phyloP scores from a whole-genome alignment of 805 yeast species.

The Monosporozyma aquatica region DNA sequence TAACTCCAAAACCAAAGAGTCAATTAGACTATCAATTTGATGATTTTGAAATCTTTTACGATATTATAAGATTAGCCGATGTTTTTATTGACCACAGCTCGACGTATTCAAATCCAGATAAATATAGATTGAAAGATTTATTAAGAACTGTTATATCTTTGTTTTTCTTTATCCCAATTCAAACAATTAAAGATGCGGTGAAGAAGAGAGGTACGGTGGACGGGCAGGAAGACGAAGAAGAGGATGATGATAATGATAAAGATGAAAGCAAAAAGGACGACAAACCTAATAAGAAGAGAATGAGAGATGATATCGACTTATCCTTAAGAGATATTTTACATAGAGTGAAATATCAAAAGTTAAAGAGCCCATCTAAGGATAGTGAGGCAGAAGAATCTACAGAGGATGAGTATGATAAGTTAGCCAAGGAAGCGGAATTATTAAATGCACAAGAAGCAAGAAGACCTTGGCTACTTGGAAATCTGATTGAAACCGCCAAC shows the following conservation, averaged over 20 bases:
- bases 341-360: conserved; percentile 35
- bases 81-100: conserved; percentile 60
- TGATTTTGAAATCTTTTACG: conserved; percentile 63
- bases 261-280: conserved; percentile 13
- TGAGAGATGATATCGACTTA: conserved; percentile 17
- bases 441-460: conserved; percentile 24
- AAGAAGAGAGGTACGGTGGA: conserved; percentile 11
- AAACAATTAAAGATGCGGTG: conserved; percentile 37
- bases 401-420: conserved; percentile 17
- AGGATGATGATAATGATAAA: conserved; percentile 11
- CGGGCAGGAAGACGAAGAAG: neutral
- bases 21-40: conserved; percentile 54
- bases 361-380: conserved; percentile 13
- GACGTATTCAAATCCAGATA: conserved; percentile 70
- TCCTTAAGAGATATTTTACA: conserved; percentile 19
- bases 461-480: conserved; percentile 30
- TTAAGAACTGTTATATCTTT: conserved; percentile 59
- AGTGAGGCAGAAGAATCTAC: conserved; percentile 14
- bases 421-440: conserved; percentile 25
- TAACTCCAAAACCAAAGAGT: conserved; percentile 78
- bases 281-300: conserved; percentile 27
- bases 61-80: conserved; percentile 58
- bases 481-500: conserved; percentile 25
- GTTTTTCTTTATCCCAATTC: conserved; percentile 56
- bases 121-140: conserved; percentile 65